Evolutionary conservation across 75 land plant genomes (phyloP).

Genomic region (Adiantum capillusveneris): DNA sequence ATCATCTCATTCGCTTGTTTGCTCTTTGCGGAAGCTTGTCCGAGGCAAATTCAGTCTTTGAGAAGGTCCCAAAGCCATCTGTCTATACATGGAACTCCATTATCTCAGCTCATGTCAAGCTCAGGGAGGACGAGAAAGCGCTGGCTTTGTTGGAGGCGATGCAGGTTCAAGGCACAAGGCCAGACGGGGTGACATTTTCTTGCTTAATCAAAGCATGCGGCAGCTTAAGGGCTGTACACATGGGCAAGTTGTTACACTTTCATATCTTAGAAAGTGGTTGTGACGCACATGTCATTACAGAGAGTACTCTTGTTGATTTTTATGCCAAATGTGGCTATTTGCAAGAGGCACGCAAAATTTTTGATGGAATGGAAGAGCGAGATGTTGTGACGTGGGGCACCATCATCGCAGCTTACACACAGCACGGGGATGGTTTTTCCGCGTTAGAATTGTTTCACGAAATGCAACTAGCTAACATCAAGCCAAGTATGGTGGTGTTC

Average conservation of each 20-base stretch:
- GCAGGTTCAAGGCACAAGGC: slow-evolving; percentile 1
- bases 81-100: slow-evolving; percentile 24
- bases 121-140: slow-evolving; percentile 12
- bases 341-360: neutral
- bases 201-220: slow-evolving; percentile 38
- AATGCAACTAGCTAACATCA: neutral
- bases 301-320: slow-evolving; percentile 14
- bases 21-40: slow-evolving; percentile 47
- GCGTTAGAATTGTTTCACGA: neutral
- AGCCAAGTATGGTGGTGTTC: neutral
- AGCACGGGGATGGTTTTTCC: neutral
- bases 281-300: slow-evolving; percentile 11
- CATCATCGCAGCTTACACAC: neutral
- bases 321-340: neutral
- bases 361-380: slow-evolving; percentile 1
- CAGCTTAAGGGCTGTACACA: slow-evolving; percentile 6
- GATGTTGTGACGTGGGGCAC: neutral
- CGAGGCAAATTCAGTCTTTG: slow-evolving; percentile 46
- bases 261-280: slow-evolving; percentile 8
- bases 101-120: slow-evolving; percentile 42
- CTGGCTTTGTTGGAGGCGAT: slow-evolving; percentile 9
- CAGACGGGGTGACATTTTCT: slow-evolving; percentile 14
- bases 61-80: slow-evolving; percentile 19
- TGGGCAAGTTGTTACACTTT: slow-evolving; percentile 16
- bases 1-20: slow-evolving; percentile 47